Evolutionary conservation across 495 filamentous ascomycete species (phyloP).

Genomic region (Penicillium psychrofluorescens): DNA sequence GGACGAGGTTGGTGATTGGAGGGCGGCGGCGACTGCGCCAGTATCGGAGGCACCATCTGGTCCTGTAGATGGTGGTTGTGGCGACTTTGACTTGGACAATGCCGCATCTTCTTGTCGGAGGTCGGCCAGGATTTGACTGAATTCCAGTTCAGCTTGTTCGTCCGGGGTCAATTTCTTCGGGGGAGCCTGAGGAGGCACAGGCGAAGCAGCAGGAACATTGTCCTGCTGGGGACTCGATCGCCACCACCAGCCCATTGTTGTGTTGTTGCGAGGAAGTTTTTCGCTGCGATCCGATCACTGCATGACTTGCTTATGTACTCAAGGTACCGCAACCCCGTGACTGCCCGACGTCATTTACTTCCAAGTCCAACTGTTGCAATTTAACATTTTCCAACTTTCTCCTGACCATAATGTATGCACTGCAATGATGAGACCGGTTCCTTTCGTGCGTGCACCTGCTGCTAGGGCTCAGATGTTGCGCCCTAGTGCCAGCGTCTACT

Average conservation of each 20-base stretch:
- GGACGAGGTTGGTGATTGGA: constrained; percentile 19
- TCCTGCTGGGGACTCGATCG: constrained; percentile 25
- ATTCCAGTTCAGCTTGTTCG: constrained; percentile 54
- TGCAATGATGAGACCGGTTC: constrained; percentile 7
- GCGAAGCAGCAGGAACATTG: constrained; percentile 7
- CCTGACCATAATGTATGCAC: constrained; percentile 1
- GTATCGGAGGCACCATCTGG: constrained; percentile 5
- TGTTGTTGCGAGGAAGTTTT: constrained; percentile 4
- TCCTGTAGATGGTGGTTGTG: constrained; percentile 5
- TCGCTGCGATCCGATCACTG: not conserved
- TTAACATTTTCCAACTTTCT: not conserved
- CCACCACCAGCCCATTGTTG: constrained; percentile 48
- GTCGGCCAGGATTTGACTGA: constrained; percentile 49
- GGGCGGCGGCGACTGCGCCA: not conserved
- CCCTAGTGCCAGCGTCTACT: too few species aligned
- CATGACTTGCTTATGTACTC: too few species aligned
- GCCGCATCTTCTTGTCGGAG: constrained; percentile 33
- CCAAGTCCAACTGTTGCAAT: not conserved
- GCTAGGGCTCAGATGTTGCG: too few species aligned
- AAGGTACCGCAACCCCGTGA: not conserved
- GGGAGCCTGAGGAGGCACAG: constrained; percentile 13
- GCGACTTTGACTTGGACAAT: constrained; percentile 6
- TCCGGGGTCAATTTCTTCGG: constrained; percentile 44
- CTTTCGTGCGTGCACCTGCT: not conserved
- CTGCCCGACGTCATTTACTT: constrained; percentile 7